Conservation (phyloP, 768 basidiomycete species). For the Mrakia hoshinonis region DNA sequence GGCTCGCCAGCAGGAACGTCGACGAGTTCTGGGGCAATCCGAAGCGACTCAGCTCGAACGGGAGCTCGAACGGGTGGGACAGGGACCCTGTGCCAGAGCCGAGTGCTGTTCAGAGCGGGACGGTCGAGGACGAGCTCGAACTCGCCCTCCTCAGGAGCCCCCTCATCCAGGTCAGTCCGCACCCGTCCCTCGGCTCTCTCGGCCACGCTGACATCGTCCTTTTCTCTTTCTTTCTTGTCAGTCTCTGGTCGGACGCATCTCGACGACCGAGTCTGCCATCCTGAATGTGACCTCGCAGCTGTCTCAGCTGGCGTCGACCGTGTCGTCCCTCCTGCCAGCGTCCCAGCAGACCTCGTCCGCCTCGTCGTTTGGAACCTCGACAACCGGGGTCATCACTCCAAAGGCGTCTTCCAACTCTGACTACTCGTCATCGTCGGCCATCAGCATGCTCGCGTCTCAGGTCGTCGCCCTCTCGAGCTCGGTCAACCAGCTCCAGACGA, state of each 20-base stretch:
- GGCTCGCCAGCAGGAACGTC: background rate
- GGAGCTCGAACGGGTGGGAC: background rate
- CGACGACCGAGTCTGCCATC: constrained; percentile 8
- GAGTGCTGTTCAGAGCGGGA: no score
- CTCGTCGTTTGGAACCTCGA: background rate
- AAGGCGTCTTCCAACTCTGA: background rate
- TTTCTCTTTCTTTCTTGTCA: background rate
- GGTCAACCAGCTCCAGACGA: constrained; percentile 25
- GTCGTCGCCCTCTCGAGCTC: constrained; percentile 28
- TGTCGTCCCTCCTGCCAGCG: constrained; percentile 17
- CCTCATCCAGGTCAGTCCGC: background rate
- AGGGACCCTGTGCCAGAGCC: no score
- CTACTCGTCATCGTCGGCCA: constrained; percentile 6
- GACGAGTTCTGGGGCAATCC: constrained; percentile 2
- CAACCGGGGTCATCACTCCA: background rate
- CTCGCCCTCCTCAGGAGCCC: background rate
- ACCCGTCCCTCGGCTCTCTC: background rate
- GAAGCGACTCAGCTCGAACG: background rate
- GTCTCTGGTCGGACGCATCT: constrained; percentile 17
- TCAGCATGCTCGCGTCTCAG: constrained; percentile 23
- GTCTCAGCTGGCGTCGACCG: constrained; percentile 13
- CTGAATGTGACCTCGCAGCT: constrained; percentile 22
- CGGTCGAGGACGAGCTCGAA: background rate
- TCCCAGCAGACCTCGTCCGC: background rate
- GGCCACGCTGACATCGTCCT: background rate